These are phyloP conservation scores for Senecio squalidus DNA, from an alignment of 140 eudicot genomes.

Conservation along the genomic window DNA sequence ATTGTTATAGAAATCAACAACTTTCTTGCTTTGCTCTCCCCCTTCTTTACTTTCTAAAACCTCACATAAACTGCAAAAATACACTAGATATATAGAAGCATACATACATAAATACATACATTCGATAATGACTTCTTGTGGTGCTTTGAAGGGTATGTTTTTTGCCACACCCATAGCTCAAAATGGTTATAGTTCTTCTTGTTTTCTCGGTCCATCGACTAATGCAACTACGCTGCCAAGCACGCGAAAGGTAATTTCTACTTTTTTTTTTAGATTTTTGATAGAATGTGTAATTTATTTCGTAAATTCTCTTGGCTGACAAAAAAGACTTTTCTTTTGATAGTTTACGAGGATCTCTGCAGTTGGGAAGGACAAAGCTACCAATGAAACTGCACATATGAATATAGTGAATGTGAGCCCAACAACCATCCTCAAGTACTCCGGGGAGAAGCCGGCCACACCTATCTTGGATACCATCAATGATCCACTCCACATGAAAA, in stretches of 20 bases:
- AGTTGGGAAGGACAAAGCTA: constrained; percentile 10
- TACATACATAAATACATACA: neutral
- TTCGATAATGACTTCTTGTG: constrained; percentile 19
- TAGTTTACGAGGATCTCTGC: neutral
- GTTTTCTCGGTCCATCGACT: neutral
- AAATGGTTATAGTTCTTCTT: neutral
- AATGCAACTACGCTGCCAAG: neutral
- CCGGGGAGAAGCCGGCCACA: constrained; percentile 44
- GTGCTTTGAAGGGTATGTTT: constrained; percentile 8
- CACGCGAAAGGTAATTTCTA: constrained; percentile 12
- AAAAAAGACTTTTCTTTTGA: neutral
- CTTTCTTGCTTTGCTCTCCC: no score
- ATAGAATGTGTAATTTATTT: neutral
- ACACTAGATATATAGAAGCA: no score
- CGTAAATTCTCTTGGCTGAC: no score
- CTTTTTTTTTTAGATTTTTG: neutral
- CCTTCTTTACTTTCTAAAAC: no score
- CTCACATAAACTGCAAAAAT: no score
- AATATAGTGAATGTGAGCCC: constrained; percentile 6
- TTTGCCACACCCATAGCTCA: neutral
- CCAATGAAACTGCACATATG: neutral
- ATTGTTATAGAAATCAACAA: no score
- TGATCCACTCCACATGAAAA: constrained; percentile 47
- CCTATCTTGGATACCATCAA: constrained; percentile 51
- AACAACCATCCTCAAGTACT: constrained; percentile 18